Evolutionary conservation across 2,329 filamentous ascomycete genomes (phyloP), one percentile per base, ranked within the genome.

Genomic region (Epichloe sp.): DNA sequence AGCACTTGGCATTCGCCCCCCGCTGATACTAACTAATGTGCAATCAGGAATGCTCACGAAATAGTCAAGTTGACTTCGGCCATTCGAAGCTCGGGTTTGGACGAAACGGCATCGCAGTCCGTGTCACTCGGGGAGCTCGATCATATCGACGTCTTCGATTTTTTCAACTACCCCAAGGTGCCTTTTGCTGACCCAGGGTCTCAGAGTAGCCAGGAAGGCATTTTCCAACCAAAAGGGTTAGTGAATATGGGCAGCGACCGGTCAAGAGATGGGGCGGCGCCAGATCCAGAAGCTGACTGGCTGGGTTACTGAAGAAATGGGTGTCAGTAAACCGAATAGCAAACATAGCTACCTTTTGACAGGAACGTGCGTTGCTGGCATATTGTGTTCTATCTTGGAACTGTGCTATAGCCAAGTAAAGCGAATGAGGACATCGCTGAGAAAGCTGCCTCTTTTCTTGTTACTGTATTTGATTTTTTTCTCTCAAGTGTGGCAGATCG

Each of bases 141-240:
- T 52, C 68, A 65, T 44, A 69, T 72, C 19, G 69, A 72, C 26
- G 62, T 72, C 3, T 72, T 72, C 44, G 70, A 71, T 55, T 72
- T 72, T 72, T 72, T 72, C 58, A 71, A 72, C 23, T 69, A 67
- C 42, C 70, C 70, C 12, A 67, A 66, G 17, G 52, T 67, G 1
- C 51, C 59, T 1, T 58, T 62, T 34, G 52, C 59, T 14, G 54
- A 47, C 4, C 34, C 47, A 8, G 26, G 14, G 4, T 14, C 5
- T 36, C 31, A 34, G 0, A 56, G 52, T 4, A 57, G 58, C 1
- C 62, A 66, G 34, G 56, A 57, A 11, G 59, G 54, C n/a, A 51
- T 59, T 6, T 48, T 58, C 44, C 59, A 60, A 26, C 48, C 57
- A 4, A 60, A 63, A n/a, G 38, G 12, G 11, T 17, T 47, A 15